Base-by-base conservation (phyloP, 495 filamentous ascomycete species). In the Pseudomonodictys pantanalensis region DNA sequence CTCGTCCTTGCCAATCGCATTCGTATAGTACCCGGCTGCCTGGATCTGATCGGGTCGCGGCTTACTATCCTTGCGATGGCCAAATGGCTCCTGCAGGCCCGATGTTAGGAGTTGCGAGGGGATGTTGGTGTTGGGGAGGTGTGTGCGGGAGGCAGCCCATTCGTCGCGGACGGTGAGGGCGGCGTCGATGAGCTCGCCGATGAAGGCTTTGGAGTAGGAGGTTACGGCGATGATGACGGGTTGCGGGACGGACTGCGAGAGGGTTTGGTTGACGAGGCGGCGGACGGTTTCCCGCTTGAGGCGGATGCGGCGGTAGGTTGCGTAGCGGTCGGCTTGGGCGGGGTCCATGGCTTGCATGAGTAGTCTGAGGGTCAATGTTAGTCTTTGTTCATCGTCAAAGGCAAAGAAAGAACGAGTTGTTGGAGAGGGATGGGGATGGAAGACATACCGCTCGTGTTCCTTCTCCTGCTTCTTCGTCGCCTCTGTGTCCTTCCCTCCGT, bases 201-300 rank as follows among this genome's bases (percentile, higher is more conserved):
- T 81, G 70, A 89, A 95, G 57, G 91, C 80, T 71, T 96, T 96
- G 29, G 87, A 85, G 52, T 88, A 89, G 2, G 86, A 83, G 47
- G 87, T 88, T 65, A 95, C 86, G 23, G 86, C 88, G 20, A 86
- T 86, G 35, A 92, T 84, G 25, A 95, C 86, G 47, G 81, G 85
- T 12, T 82, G 79, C 3, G 90, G 86, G 2, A 92, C 90, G 18
- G 89, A 93, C 71, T 96, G 91, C 0, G 88, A 91, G 11, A 95
- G 84, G 38, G 90, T 91, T 62, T 91, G 89, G 65, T 96, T 96
- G 28, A 53, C 43, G 54, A 64, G 46, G 42, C 80, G 70, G 62
- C 79, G 76, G 29, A 83, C 76, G 35, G 76, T 75, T 18, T 74
- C 62, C 38, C 72, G 74, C 4, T 72, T 62, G 41, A 96, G 75